Percentiles rank a stretch among this genome's conserved stretches.
Conservation (phyloP, 345 rosid genomes). For the Populus nigra region DNA sequence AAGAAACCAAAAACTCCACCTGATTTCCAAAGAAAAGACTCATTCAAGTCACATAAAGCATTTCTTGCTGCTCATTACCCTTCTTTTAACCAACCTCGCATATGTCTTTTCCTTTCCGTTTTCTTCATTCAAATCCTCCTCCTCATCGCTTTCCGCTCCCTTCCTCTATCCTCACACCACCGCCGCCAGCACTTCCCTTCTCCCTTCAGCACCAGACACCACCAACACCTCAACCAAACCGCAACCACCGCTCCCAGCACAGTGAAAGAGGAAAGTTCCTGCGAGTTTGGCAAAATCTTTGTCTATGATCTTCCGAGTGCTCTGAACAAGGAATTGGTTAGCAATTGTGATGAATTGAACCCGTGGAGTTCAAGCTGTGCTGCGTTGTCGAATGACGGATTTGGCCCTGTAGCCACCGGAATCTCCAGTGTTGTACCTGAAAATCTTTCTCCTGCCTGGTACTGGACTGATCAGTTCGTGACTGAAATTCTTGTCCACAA, state of each 20-base stretch:
- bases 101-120: constrained; percentile 27
- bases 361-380: constrained; percentile 93
- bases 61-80: not conserved
- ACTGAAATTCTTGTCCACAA: constrained; percentile 78
- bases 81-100: constrained; percentile 18
- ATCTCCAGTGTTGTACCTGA: constrained; percentile 52
- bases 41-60: constrained; percentile 17
- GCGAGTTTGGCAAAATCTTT: constrained; percentile 58
- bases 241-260: constrained; percentile 1
- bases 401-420: constrained; percentile 58
- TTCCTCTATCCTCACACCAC: constrained; percentile 53
- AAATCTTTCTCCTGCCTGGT: constrained; percentile 73
- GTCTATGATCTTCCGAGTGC: constrained; percentile 74
- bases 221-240: constrained; percentile 31
- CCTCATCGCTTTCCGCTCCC: constrained; percentile 7
- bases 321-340: constrained; percentile 62
- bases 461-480: constrained; percentile 89
- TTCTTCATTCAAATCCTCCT: constrained; percentile 40
- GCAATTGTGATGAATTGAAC: constrained; percentile 64
- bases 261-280: constrained; percentile 28
- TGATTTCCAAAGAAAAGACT: constrained; percentile 37
- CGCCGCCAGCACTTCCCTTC: constrained; percentile 52
- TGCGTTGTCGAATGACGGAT: constrained; percentile 63
- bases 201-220: constrained; percentile 37
- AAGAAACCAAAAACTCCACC: constrained; percentile 32